phyloP scores from a whole-genome alignment of 225 moss, liverwort and hornwort species.

The Sphagnum tenellum region DNA sequence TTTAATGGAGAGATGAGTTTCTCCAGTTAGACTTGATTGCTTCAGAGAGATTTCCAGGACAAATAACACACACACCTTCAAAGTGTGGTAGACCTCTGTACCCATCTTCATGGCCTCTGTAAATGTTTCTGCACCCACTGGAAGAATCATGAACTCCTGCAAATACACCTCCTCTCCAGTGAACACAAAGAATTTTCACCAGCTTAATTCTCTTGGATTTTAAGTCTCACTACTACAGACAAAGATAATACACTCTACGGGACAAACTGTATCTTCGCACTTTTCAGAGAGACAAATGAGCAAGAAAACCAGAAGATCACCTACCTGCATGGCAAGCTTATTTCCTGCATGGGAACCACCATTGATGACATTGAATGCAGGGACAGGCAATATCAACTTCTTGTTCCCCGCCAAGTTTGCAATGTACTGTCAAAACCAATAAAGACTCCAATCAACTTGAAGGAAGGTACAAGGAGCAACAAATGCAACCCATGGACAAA shows the following conservation, averaged over 20 bases:
- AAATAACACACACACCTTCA: constrained; percentile 18
- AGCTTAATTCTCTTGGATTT: no score
- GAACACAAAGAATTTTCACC: no score
- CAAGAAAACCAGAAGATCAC: no score
- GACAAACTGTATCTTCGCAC: no score
- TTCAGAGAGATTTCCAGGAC: no score
- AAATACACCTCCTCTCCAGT: background rate
- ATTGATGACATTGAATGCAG: constrained; percentile 62
- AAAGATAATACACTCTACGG: no score
- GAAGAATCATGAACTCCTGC: constrained; percentile 63
- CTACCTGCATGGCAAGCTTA: constrained; percentile 63
- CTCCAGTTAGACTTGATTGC: no score
- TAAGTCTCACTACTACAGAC: no score
- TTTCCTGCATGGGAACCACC: constrained; percentile 62
- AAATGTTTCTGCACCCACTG: constrained; percentile 36
- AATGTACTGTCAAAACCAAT: constrained; percentile 29
- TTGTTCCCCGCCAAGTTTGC: constrained; percentile 59
- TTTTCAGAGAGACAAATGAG: no score
- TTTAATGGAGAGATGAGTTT: no score
- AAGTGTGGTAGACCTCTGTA: constrained; percentile 46
- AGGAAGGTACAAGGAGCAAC: background rate
- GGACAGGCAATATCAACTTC: constrained; percentile 44
- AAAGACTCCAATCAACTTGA: background rate
- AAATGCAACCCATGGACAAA: no score
- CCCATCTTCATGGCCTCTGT: constrained; percentile 54